Base-by-base conservation (phyloP, 805 yeast species). In the Pichia californica region DNA sequence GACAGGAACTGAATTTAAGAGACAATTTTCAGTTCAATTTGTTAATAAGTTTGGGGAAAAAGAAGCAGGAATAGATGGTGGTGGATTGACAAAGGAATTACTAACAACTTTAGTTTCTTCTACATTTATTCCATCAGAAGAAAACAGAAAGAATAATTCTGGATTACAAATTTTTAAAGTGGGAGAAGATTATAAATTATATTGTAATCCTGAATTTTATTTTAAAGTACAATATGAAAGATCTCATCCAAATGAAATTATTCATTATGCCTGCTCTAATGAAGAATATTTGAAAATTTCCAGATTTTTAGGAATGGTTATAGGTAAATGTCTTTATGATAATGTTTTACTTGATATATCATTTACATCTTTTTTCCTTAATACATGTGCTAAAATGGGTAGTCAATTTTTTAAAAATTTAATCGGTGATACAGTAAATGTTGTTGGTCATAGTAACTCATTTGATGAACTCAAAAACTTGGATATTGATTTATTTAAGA, bases 31-130 rank as follows among this genome's bases (percentile, higher is more conserved):
- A 1, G 88, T 93, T 2, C 71, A 72, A 14, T 88, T 93, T 56
- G 67, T 68, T 30, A 84, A 86, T 54, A 75, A 83, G 44, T 77
- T 80, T 63, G 95, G 89, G 2, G 74, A 68, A 29, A 50, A 40
- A 23, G 98, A 91, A 58, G 88, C 81, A 0, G 99, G 99, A 1
- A 83, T 91, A 34, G 99, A 91, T 61, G 99, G 99, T 7, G 99
- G 98, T 11, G 99, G 99, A 1, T 68, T 91, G 20, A 89, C 97
- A 0, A 89, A 91, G 59, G 99, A 91, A 55, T 79, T 93, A 49
- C 64, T 91, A 43, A 88, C 91, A 2, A 69, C 82, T 40, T 79
- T 88, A 0, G 76, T 82, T 2, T 67, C 66, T 4, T 86, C 83
- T 49, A 89, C 85, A 0, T 86, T 91, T 53, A 64, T 68, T 26